phyloP scores from a whole-genome alignment of 2,329 filamentous ascomycete genomes.

The Catunica adiposa region DNA sequence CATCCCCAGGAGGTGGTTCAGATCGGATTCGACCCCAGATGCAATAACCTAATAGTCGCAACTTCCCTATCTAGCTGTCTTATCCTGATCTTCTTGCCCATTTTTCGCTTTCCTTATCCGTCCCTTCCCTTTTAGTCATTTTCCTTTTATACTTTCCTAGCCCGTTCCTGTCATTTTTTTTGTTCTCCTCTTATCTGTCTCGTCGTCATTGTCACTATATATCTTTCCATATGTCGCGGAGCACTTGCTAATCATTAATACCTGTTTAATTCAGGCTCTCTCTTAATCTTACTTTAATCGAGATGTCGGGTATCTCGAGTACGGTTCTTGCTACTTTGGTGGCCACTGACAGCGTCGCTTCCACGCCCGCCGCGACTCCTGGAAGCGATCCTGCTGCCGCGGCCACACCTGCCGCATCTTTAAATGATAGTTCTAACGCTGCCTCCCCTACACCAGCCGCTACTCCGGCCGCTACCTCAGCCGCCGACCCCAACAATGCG shows the following conservation, averaged over 20 bases:
- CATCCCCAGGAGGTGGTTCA: too few relatives aligned
- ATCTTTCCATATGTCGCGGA: neutral
- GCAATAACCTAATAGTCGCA: neutral
- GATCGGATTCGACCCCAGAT: too few relatives aligned
- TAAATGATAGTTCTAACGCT: constrained; percentile 5
- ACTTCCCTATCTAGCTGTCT: neutral
- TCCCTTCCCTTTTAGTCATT: neutral
- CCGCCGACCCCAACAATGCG: neutral
- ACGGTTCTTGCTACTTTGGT: constrained; percentile 1
- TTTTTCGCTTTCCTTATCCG: neutral
- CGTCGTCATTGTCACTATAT: neutral
- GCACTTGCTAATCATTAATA: neutral
- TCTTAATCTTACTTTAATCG: neutral
- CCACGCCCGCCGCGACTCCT: constrained; percentile 11
- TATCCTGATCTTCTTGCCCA: neutral
- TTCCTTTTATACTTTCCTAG: neutral
- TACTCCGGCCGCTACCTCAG: constrained; percentile 17
- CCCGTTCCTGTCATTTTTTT: neutral
- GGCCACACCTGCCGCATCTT: constrained; percentile 14
- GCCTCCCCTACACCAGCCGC: constrained; percentile 15
- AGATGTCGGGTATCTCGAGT: constrained; percentile 5
- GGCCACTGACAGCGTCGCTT: constrained; percentile 2
- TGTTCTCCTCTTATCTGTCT: neutral
- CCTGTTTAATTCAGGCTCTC: neutral
- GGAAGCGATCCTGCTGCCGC: constrained; percentile 8